phyloP scores from a whole-genome alignment of 108 stramenopile genomes.

The Pseudonitzschia multiseries region DNA sequence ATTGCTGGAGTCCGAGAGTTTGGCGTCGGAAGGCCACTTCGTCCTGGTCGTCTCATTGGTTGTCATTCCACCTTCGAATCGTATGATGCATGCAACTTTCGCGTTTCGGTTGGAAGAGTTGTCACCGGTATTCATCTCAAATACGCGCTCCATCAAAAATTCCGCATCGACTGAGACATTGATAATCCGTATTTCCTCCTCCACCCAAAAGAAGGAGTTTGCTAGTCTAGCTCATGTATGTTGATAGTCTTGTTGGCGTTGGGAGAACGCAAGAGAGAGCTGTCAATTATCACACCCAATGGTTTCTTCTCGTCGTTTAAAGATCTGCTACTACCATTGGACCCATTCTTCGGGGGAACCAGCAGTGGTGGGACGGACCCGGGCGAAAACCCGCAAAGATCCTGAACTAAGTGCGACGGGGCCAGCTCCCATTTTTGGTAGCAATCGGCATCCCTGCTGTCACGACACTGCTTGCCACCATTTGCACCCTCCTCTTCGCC shows the following conservation, averaged over 20 bases:
- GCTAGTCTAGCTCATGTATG: background rate
- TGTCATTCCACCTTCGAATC: background rate
- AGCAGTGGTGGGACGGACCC: constrained; percentile 1
- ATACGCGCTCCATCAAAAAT: background rate
- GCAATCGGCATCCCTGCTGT: background rate
- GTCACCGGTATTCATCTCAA: background rate
- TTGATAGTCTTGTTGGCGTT: background rate
- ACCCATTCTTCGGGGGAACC: background rate
- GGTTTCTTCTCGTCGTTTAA: background rate
- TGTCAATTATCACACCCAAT: background rate
- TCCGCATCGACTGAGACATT: constrained; percentile 2
- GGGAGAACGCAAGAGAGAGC: background rate
- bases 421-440: constrained; percentile 9
- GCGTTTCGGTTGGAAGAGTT: background rate
- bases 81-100: constrained; percentile 3
- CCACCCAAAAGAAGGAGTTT: constrained; percentile 7
- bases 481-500: background rate
- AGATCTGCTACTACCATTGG: background rate
- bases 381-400: constrained; percentile 11
- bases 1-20: background rate
- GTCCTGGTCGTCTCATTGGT: background rate
- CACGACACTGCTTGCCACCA: background rate
- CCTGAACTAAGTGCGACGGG: background rate
- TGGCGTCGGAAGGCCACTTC: background rate
- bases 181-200: constrained; percentile 2